A percentile compares a stretch with the other conserved stretches of the same genome.
phyloP scores from a whole-genome alignment of 495 filamentous ascomycete species.

The Amphirosellinia nigrospora region DNA sequence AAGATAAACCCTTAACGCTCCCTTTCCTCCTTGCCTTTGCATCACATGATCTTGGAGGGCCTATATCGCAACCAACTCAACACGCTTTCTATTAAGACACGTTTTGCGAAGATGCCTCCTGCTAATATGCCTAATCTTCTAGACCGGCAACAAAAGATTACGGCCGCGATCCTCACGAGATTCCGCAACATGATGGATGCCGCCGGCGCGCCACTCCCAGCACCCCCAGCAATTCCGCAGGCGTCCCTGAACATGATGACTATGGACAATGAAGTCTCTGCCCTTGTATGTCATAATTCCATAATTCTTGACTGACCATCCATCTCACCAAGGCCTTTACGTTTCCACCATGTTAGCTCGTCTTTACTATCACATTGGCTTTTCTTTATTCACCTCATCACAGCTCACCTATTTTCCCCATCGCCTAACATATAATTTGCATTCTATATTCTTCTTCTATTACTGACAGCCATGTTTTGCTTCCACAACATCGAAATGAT shows the following conservation, averaged over 20 bases:
- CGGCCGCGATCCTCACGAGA: conserved; percentile 46
- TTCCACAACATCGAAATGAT: not conserved
- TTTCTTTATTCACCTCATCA: not conserved
- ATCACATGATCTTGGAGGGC: conserved; percentile 6
- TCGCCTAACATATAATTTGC: not conserved
- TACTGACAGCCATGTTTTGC: not conserved
- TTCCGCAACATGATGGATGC: conserved; percentile 44
- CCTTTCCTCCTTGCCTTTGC: too few species aligned
- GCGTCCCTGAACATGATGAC: conserved; percentile 46
- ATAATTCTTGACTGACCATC: too few species aligned
- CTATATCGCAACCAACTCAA: not conserved
- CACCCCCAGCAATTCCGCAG: conserved; percentile 40
- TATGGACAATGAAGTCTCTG: conserved; percentile 42
- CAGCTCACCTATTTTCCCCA: not conserved
- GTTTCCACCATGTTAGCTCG: not conserved
- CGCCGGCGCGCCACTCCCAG: conserved; percentile 38
- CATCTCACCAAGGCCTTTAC: not conserved
- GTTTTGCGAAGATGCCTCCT: conserved; percentile 9
- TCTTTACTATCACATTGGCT: not conserved
- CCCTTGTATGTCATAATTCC: conserved; percentile 39
- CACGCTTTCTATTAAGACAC: too few species aligned
- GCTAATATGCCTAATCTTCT: conserved; percentile 28
- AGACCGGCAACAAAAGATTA: conserved; percentile 48
- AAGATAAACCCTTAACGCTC: too few species aligned
- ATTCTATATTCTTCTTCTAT: not conserved